Evolutionary conservation across 73 alveolate species (phyloP).

Genomic region (Tetrahymena malaccensis): DNA sequence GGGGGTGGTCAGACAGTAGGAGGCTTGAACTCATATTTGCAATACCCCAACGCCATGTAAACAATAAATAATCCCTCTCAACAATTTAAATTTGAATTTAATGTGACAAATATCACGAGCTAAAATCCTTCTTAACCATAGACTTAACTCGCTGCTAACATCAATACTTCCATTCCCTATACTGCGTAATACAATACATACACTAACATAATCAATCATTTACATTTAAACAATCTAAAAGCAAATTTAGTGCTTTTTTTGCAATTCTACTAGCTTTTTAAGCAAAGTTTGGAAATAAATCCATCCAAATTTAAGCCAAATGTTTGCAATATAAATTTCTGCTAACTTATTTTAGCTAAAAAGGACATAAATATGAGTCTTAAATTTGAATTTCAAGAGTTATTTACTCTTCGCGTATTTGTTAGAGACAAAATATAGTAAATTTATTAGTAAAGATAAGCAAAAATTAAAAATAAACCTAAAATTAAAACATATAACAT

Average conservation of each 20-base stretch:
- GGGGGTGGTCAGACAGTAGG: not conserved
- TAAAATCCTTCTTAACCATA: not conserved
- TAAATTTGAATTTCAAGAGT: no score
- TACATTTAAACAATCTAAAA: not conserved
- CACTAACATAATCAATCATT: not conserved
- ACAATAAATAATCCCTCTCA: not conserved
- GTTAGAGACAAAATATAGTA: not conserved
- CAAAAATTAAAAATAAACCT: not conserved
- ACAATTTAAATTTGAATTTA: not conserved
- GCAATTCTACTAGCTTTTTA: not conserved
- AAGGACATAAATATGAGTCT: not conserved
- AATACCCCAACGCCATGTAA: not conserved
- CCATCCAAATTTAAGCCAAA: not conserved
- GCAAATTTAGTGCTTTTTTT: not conserved
- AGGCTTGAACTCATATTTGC: not conserved
- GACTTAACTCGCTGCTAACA: not conserved
- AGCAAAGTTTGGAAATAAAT: not conserved
- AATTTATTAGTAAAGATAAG: no score
- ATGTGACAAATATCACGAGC: not conserved
- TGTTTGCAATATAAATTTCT: not conserved
- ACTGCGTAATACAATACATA: not conserved
- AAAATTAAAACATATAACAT: no score
- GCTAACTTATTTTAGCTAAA: not conserved
- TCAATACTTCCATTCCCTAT: not conserved
- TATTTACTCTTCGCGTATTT: no score